Base-by-base conservation (phyloP, 768 basidiomycete species). In the button mushroom (Agaricus bisporus) region DNA sequence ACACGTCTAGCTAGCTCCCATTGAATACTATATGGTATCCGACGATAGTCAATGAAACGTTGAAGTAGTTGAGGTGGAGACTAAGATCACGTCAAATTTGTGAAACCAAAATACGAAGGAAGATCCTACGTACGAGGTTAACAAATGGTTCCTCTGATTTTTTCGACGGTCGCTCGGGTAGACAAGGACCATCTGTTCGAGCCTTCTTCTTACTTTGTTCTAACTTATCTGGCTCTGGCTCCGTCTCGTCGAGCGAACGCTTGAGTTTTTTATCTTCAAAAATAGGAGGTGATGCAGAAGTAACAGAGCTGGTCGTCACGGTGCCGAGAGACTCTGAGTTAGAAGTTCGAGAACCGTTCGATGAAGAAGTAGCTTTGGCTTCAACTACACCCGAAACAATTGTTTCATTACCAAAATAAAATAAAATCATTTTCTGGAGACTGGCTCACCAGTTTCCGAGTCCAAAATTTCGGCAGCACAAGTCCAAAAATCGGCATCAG, bases 1-100 rank as follows among this genome's bases (percentile, higher is more conserved):
- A 77, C 63, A 17, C 73, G 64, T 1, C 79, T 73, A 0, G 74
- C 77, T 22, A 83, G 70, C 58, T 82, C 79, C 65, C 76, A 83
- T 50, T 78, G 81, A 1, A 73, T 75, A 8, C 79, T 77, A 53
- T 70, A 76, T 2, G 72, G 67, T 4, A 79, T 54, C 1, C 63
- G 61, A 35, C 62, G 60, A 7, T 42, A 26, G n/a, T 70, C 59
- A 44, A 75, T 63, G 22, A 54, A 45, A 6, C 48, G 37, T 52
- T 68, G 65, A 10, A 66, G 15, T 5, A 22, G 18, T 17, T 54
- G 44, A 17, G 54, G 44, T 0, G 68, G 64, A 1, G 63, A 66
- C 68, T 69, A 35, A 10, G 0, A 12, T 18, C 20, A 1, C 12
- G 28, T 54, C 18, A 42, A 20, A 18, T 10, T 28, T n/a, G 9